These are phyloP conservation scores for Cercospora canescens DNA, from an alignment of 2,329 filamentous ascomycete species.

Conservation along the genomic window DNA sequence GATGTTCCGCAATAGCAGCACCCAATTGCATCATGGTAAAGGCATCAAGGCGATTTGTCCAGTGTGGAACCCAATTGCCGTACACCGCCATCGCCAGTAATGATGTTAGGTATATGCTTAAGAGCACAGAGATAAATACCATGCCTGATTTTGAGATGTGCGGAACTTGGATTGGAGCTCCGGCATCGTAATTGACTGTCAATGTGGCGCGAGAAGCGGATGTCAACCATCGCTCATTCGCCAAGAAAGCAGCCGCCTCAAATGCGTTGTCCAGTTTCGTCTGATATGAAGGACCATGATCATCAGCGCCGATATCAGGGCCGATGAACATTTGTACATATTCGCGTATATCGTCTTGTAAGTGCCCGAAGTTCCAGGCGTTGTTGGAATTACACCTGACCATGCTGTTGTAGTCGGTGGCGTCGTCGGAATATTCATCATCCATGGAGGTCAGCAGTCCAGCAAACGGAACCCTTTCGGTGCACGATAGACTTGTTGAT, in stretches of 20 bases:
- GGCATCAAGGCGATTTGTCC: neutral
- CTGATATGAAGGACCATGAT: neutral
- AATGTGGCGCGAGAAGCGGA: neutral
- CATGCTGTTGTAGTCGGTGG: neutral
- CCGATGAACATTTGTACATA: neutral
- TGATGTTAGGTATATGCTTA: neutral
- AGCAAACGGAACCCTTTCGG: neutral
- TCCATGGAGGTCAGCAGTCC: neutral
- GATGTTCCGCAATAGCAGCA: neutral
- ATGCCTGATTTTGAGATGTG: neutral
- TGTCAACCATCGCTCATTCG: constrained; percentile 2
- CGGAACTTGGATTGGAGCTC: neutral
- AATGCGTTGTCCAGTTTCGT: neutral
- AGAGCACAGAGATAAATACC: neutral
- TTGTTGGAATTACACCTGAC: neutral
- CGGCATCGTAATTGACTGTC: neutral
- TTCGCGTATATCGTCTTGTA: neutral
- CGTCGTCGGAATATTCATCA: neutral
- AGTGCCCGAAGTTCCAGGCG: neutral
- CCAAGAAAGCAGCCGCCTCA: neutral
- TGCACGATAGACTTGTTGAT: neutral
- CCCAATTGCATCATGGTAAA: neutral
- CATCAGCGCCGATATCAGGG: neutral
- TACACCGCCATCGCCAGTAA: neutral
- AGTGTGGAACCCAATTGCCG: neutral